Conservation (phyloP, 805 yeast genomes). For the Torulaspora delbrueckii region DNA sequence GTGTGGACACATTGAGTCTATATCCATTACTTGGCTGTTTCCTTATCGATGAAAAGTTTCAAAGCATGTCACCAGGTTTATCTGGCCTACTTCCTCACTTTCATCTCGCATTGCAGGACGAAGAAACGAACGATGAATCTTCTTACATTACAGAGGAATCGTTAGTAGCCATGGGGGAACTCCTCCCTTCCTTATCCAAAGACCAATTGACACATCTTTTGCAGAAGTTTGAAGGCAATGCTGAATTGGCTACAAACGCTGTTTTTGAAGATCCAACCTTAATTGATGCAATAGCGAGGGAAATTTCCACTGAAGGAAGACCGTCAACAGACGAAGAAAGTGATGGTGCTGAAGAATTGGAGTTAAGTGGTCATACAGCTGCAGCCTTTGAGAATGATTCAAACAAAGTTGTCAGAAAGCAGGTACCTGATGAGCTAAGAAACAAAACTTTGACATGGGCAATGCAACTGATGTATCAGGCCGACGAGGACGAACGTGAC, state of each 20-base stretch:
- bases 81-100: slow-evolving; percentile 21
- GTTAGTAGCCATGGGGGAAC: slow-evolving; percentile 35
- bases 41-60: slow-evolving; percentile 45
- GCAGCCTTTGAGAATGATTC: slow-evolving; percentile 12
- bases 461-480: slow-evolving; percentile 56
- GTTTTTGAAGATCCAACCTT: slow-evolving; percentile 59
- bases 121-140: background rate
- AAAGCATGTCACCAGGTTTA: slow-evolving; percentile 47
- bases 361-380: background rate
- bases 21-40: slow-evolving; percentile 56
- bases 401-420: slow-evolving; percentile 14
- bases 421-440: slow-evolving; percentile 46
- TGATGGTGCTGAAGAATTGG: slow-evolving; percentile 7
- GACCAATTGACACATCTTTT: slow-evolving; percentile 48
- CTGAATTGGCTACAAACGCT: slow-evolving; percentile 53
- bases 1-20: slow-evolving; percentile 39
- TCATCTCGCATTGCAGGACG: slow-evolving; percentile 15
- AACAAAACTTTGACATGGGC: slow-evolving; percentile 58
- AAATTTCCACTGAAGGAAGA: slow-evolving; percentile 15
- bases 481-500: slow-evolving; percentile 83
- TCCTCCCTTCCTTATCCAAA: slow-evolving; percentile 60
- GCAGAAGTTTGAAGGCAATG: slow-evolving; percentile 43
- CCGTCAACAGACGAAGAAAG: slow-evolving; percentile 4
- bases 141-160: background rate
- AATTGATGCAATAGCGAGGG: slow-evolving; percentile 31